Conservation (phyloP, 768 basidiomycete species). For the Mycena leptocephala region DNA sequence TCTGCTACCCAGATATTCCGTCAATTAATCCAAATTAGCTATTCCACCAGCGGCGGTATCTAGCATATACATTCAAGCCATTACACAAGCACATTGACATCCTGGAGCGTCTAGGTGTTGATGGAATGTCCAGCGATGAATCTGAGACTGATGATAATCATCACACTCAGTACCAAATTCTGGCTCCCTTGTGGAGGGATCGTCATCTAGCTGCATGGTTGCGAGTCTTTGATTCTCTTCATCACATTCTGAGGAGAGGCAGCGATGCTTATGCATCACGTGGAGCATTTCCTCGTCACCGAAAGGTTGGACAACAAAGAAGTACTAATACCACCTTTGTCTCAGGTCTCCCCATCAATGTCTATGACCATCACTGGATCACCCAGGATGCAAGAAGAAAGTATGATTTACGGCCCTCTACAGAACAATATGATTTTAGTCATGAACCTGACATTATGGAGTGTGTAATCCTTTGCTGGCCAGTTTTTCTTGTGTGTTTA, state of each 20-base stretch:
- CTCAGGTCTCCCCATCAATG: neutral
- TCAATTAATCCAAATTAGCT: neutral
- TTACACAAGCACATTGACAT: conserved; percentile 33
- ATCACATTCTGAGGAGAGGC: conserved; percentile 39
- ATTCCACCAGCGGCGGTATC: conserved; percentile 5
- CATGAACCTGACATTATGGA: neutral
- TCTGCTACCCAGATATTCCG: no score
- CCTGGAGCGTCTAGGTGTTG: conserved; percentile 37
- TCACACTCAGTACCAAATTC: conserved; percentile 6
- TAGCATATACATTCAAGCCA: conserved; percentile 21
- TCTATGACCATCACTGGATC: neutral
- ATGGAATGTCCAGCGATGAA: conserved; percentile 47
- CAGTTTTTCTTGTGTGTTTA: neutral
- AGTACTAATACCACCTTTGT: neutral
- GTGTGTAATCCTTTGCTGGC: neutral
- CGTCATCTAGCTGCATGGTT: conserved; percentile 35
- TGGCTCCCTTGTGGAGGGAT: conserved; percentile 35
- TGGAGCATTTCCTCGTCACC: neutral
- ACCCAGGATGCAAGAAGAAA: neutral
- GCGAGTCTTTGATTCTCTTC: conserved; percentile 34
- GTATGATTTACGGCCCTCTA: neutral
- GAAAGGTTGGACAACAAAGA: neutral
- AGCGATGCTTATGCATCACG: neutral
- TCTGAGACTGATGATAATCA: conserved; percentile 30
- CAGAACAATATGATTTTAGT: neutral